Evolutionary conservation across 768 basidiomycete species (phyloP).

Genomic region (Saitozyma sp.): DNA sequence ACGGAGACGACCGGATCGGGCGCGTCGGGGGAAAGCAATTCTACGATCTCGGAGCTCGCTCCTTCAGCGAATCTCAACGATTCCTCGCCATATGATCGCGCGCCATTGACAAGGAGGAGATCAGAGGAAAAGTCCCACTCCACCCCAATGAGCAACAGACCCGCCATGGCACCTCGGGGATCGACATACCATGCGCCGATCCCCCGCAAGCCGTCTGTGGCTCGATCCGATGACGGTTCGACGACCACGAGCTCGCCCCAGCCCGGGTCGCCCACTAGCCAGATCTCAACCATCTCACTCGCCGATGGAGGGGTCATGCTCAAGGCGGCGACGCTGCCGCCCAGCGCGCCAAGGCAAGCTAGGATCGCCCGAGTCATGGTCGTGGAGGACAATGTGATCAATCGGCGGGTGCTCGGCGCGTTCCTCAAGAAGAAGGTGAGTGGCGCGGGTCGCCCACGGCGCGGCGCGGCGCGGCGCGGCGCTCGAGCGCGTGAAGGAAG

Average conservation of each 20-base stretch:
- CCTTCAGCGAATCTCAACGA: constrained; percentile 4
- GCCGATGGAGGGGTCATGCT: constrained; percentile 65
- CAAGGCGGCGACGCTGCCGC: constrained; percentile 64
- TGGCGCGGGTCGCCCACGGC: neutral
- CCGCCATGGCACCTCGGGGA: constrained; percentile 58
- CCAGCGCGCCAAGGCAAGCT: constrained; percentile 59
- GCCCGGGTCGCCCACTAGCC: constrained; percentile 47
- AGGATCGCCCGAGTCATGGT: constrained; percentile 68
- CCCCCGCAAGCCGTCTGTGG: neutral
- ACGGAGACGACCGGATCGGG: too few relatives aligned
- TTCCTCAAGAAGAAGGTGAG: constrained; percentile 52
- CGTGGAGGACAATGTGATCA: constrained; percentile 85
- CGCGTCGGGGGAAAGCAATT: constrained; percentile 27
- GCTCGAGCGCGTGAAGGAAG: neutral
- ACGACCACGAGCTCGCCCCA: constrained; percentile 25
- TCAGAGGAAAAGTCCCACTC: constrained; percentile 47
- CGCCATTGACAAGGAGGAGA: constrained; percentile 39
- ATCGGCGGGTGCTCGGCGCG: constrained; percentile 75
- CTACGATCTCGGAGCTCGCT: constrained; percentile 41
- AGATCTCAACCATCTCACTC: constrained; percentile 49
- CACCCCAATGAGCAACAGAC: constrained; percentile 51
- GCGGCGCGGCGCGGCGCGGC: too few relatives aligned
- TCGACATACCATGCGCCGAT: constrained; percentile 53
- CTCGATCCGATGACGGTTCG: neutral
- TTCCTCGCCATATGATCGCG: constrained; percentile 14